Evolutionary conservation across 768 basidiomycete genomes (phyloP).

Genomic region (Coprinopsis sp.): DNA sequence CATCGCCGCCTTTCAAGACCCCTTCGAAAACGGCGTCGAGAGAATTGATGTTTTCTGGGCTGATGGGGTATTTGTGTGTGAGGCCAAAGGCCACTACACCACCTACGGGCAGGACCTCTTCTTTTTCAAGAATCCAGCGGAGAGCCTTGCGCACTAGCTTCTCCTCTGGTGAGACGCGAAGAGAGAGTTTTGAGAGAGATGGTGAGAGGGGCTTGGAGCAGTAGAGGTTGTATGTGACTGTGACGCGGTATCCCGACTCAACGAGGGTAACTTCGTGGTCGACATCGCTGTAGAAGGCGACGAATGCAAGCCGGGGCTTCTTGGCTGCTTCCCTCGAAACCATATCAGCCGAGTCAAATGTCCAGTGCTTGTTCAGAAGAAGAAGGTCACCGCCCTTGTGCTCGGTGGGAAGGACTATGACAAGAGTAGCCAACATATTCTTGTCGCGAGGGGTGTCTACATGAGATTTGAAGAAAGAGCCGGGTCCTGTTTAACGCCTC

Average conservation of each 20-base stretch:
- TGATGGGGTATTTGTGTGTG: constrained; percentile 29
- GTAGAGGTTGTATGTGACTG: constrained; percentile 40
- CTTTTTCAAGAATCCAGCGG: constrained; percentile 21
- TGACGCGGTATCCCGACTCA: constrained; percentile 33
- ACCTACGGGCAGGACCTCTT: constrained; percentile 25
- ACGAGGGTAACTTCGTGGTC: constrained; percentile 37
- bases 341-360: constrained; percentile 31
- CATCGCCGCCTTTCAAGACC: constrained; percentile 29
- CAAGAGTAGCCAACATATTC: constrained; percentile 48
- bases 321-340: constrained; percentile 1
- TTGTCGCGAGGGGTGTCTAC: constrained; percentile 42
- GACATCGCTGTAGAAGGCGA: constrained; percentile 36
- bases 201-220: constrained; percentile 13
- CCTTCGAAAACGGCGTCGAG: constrained; percentile 7
- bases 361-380: constrained; percentile 33
- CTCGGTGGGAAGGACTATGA: constrained; percentile 42
- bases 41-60: constrained; percentile 7
- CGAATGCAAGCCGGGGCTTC: constrained; percentile 26
- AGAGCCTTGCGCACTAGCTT: constrained; percentile 16
- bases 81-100: constrained; percentile 33
- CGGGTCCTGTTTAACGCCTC: constrained; percentile 25
- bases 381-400: constrained; percentile 42
- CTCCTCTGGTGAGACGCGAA: neutral
- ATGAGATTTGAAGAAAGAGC: constrained; percentile 47
- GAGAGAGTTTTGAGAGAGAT: neutral